phyloP scores from a whole-genome alignment of 306 rosid species.

The Quercus agrifolia region DNA sequence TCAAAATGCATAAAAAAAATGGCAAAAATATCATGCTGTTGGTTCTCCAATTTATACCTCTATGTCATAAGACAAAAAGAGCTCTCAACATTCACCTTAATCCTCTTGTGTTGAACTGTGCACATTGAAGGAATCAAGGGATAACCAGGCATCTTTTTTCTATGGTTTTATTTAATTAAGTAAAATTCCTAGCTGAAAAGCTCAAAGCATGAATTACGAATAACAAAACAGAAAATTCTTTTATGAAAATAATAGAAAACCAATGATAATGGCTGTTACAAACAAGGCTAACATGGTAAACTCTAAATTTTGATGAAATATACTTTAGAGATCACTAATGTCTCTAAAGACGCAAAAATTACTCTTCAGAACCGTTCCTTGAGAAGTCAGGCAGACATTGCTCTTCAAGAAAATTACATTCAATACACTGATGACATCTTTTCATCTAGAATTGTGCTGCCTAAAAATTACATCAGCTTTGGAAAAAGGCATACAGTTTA shows the following conservation, averaged over 20 bases:
- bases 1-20: constrained; percentile 75
- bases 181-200: neutral
- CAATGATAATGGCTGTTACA: neutral
- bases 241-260: neutral
- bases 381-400: no score
- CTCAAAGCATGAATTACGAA: neutral
- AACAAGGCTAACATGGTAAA: neutral
- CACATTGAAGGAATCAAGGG: neutral
- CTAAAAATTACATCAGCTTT: no score
- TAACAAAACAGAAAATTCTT: neutral
- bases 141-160: neutral
- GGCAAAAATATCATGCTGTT: constrained; percentile 14
- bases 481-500: no score
- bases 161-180: neutral
- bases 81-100: no score
- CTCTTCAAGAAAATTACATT: no score
- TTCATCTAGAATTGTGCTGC: no score
- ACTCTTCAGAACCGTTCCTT: no score
- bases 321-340: neutral
- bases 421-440: no score
- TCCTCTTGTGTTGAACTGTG: no score
- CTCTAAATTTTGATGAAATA: neutral
- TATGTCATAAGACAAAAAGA: neutral
- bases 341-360: no score
- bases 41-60: constrained; percentile 17